Conservation (phyloP, 2,329 filamentous ascomycete species). For the Nemania sp. region DNA sequence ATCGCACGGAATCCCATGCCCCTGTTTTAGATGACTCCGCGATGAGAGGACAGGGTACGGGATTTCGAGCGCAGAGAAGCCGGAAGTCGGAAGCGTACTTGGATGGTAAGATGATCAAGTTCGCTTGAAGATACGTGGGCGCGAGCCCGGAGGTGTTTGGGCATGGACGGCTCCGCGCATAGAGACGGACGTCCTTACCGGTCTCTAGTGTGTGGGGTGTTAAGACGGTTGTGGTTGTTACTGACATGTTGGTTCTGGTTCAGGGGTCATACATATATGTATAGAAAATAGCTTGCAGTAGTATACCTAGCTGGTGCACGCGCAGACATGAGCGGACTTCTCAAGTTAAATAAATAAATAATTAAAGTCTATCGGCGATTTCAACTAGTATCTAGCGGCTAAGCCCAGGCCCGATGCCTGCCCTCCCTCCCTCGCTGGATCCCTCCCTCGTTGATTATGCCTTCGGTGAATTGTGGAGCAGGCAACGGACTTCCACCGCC, state of each 20-base stretch:
- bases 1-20: conserved; percentile 54
- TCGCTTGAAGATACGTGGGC: conserved; percentile 69
- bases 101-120: conserved; percentile 70
- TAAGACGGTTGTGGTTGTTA: conserved; percentile 23
- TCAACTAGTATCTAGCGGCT: neutral
- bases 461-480: conserved; percentile 24
- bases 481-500: conserved; percentile 39
- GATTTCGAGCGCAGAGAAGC: conserved; percentile 69
- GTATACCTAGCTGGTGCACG: neutral
- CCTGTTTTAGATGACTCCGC: conserved; percentile 63
- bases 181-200: conserved; percentile 57
- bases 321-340: neutral
- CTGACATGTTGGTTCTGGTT: conserved; percentile 20
- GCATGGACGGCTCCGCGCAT: conserved; percentile 57
- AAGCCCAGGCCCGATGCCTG: conserved; percentile 10
- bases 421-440: neutral
- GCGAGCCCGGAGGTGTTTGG: conserved; percentile 66
- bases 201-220: conserved; percentile 41
- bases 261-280: no score
- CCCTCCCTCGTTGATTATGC: neutral
- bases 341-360: conserved; percentile 1
- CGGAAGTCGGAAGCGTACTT: conserved; percentile 69
- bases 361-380: neutral
- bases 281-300: neutral
- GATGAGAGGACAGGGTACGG: conserved; percentile 71